A percentile compares a stretch with the other conserved stretches of the same genome.
phyloP scores from a whole-genome alignment of 2,329 filamentous ascomycete species.

The Chaetomiaceae sp. region DNA sequence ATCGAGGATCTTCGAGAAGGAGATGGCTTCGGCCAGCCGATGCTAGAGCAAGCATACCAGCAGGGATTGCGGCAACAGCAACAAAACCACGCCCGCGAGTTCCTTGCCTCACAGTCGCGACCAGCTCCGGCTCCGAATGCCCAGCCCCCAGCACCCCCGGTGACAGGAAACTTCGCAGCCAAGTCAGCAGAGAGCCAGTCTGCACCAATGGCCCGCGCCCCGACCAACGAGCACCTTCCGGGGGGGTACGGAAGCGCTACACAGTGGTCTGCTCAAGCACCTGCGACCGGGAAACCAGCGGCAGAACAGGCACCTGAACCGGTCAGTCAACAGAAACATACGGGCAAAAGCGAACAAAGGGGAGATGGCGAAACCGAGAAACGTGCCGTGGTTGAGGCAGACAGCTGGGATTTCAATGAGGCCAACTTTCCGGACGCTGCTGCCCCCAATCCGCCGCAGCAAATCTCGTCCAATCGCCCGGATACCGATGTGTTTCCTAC shows the following conservation, averaged over 20 bases:
- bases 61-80: conserved; percentile 39
- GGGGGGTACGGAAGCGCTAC: conserved; percentile 34
- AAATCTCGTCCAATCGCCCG: conserved; percentile 57
- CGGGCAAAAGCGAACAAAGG: conserved; percentile 36
- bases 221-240: conserved; percentile 42
- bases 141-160: conserved; percentile 51
- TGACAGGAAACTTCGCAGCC: conserved; percentile 32
- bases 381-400: conserved; percentile 48
- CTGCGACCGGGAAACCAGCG: conserved; percentile 22
- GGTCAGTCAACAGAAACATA: conserved; percentile 38
- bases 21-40: conserved; percentile 39
- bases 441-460: conserved; percentile 41
- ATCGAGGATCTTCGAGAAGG: conserved; percentile 56
- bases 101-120: conserved; percentile 31
- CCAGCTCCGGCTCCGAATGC: conserved; percentile 52
- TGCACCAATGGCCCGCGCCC: conserved; percentile 49
- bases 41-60: conserved; percentile 33
- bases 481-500: conserved; percentile 86
- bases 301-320: conserved; percentile 26
- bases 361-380: conserved; percentile 45
- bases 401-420: conserved; percentile 94
- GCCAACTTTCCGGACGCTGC: conserved; percentile 57
- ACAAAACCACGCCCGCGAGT: conserved; percentile 35
- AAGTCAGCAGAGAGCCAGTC: conserved; percentile 39
- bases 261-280: conserved; percentile 32